phyloP scores from a whole-genome alignment of 768 basidiomycete genomes.

The Gelatoporia subvermispora region DNA sequence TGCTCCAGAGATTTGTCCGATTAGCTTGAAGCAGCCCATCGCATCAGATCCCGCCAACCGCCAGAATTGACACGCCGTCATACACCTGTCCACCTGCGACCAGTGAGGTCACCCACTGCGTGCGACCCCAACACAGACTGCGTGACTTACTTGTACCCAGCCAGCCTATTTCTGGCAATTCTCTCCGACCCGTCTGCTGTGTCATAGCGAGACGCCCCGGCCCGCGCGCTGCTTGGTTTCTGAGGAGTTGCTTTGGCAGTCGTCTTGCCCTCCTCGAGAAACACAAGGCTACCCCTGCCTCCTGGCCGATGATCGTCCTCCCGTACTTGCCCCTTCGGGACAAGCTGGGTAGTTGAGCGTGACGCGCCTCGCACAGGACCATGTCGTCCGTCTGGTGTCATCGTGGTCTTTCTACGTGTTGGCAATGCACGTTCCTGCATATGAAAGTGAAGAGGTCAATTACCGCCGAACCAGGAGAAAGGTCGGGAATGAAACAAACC shows the following conservation, averaged over 20 bases:
- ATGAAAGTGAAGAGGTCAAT: conserved; percentile 8
- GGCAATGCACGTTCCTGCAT: conserved; percentile 29
- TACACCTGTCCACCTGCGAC: conserved; percentile 7
- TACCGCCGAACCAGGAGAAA: conserved; percentile 9
- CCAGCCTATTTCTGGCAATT: conserved; percentile 14
- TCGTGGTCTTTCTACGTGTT: conserved; percentile 42
- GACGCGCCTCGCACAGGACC: conserved; percentile 9
- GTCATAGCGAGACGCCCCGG: conserved; percentile 10
- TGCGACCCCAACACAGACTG: not conserved
- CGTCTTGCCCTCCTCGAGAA: conserved; percentile 13
- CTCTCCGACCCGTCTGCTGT: conserved; percentile 1
- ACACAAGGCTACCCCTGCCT: conserved; percentile 16
- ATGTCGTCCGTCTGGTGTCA: conserved; percentile 41
- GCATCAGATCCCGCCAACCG: conserved; percentile 6
- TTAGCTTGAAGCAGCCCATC: not conserved
- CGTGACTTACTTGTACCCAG: conserved; percentile 22
- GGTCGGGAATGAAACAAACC: conserved; percentile 10
- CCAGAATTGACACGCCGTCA: too few relatives aligned
- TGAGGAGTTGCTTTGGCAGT: conserved; percentile 8
- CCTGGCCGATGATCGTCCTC: conserved; percentile 20
- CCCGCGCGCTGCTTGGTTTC: conserved; percentile 12
- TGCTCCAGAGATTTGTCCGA: not conserved
- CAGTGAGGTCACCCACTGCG: conserved; percentile 13
- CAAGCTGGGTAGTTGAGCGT: conserved; percentile 11
- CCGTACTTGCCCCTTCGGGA: conserved; percentile 9